A percentile compares a stretch with the other conserved stretches of the same genome.
Evolutionary conservation across 129 eudicot species (phyloP).

Genomic region (Silybum marianum): DNA sequence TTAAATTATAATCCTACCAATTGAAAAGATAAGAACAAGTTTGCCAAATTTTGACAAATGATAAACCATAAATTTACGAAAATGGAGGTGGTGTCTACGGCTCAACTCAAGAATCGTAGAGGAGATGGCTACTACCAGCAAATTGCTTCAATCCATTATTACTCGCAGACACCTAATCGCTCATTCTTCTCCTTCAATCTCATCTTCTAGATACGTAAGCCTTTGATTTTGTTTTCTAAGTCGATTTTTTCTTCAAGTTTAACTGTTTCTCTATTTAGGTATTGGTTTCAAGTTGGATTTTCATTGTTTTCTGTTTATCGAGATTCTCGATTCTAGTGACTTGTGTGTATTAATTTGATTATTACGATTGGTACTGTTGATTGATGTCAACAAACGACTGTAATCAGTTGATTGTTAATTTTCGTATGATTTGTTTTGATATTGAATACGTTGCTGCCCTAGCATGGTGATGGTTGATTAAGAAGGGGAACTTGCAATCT

Average conservation of each 20-base stretch:
- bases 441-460: not conserved
- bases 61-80: not conserved
- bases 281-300: constrained; percentile 1
- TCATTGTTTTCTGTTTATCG: not conserved
- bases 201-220: constrained; percentile 30
- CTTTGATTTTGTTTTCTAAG: not conserved
- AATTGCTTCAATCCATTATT: constrained; percentile 14
- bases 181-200: constrained; percentile 29
- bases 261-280: not conserved
- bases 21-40: constrained; percentile 9
- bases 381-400: constrained; percentile 4
- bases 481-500: not conserved
- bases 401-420: constrained; percentile 4
- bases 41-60: not conserved
- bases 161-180: constrained; percentile 17
- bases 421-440: not conserved
- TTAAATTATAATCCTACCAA: not conserved
- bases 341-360: not conserved
- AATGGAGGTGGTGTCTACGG: not conserved
- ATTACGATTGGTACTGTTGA: not conserved
- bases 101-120: constrained; percentile 7
- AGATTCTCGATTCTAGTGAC: not conserved
- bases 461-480: not conserved
- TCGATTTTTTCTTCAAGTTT: not conserved
- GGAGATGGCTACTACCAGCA: constrained; percentile 1